Conservation (phyloP, 805 yeast genomes). For the Barnettozyma populi region DNA sequence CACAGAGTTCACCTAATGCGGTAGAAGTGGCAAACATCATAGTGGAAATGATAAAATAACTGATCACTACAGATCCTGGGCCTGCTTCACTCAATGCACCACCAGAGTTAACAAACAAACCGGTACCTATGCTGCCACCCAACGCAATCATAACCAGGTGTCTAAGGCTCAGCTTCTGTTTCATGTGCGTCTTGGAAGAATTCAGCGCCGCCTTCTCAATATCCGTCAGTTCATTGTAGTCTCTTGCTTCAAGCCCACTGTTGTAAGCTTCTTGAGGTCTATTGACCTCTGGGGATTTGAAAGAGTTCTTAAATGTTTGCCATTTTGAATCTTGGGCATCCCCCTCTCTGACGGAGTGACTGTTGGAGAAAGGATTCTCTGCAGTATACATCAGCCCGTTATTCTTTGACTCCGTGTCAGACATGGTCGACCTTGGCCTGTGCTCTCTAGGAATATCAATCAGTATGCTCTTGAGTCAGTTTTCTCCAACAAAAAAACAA, state of each 20-base stretch:
- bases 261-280: conserved; percentile 13
- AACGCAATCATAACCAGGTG: conserved; percentile 76
- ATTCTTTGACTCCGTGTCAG: conserved; percentile 2
- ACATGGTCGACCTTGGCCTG: background rate
- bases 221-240: conserved; percentile 27
- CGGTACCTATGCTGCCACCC: conserved; percentile 72
- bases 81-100: conserved; percentile 53
- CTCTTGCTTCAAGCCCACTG: conserved; percentile 13
- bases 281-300: conserved; percentile 29
- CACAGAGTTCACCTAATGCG: conserved; percentile 49
- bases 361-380: background rate
- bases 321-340: conserved; percentile 2
- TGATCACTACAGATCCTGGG: conserved; percentile 57
- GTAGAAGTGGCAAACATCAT: conserved; percentile 57
- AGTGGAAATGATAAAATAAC: conserved; percentile 46
- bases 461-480: too few species aligned
- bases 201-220: conserved; percentile 33
- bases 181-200: conserved; percentile 34
- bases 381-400: background rate
- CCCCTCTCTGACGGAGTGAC: background rate
- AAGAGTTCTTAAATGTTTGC: conserved; percentile 40
- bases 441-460: background rate
- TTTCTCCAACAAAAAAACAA: too few species aligned
- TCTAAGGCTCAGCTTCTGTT: conserved; percentile 32
- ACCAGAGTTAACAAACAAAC: conserved; percentile 64